Percentiles rank a stretch among this genome's conserved stretches.
Conservation (phyloP, 1,139 yeast species). For the Blastobotrys arbuscula region DNA sequence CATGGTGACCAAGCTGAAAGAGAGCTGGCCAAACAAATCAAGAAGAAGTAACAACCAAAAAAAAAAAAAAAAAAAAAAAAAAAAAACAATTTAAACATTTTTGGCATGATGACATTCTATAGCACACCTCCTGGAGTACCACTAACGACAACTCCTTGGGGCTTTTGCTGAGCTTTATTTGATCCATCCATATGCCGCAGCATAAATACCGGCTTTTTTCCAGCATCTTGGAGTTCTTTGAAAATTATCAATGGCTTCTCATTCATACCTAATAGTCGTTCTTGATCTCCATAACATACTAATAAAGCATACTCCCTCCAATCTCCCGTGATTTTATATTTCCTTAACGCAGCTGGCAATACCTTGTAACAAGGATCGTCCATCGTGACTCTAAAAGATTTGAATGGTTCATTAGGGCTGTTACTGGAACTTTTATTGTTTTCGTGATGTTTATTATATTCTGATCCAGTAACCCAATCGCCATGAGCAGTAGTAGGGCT, state of each 20-base stretch:
- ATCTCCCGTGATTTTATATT: slow-evolving; percentile 76
- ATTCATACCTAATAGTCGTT: slow-evolving; percentile 72
- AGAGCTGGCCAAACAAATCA: slow-evolving; percentile 64
- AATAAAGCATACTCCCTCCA: slow-evolving; percentile 88
- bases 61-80: neutral
- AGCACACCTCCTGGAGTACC: slow-evolving; percentile 36
- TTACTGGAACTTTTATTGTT: neutral
- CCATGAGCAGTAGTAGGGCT: slow-evolving; percentile 6
- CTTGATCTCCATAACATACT: slow-evolving; percentile 87
- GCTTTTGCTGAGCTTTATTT: slow-evolving; percentile 7
- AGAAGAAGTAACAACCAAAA: neutral
- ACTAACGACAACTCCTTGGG: slow-evolving; percentile 27
- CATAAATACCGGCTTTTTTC: slow-evolving; percentile 91
- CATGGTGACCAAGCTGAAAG: slow-evolving; percentile 86
- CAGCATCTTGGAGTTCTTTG: slow-evolving; percentile 79
- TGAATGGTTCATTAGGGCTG: slow-evolving; percentile 55
- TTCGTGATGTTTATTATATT: slow-evolving; percentile 1
- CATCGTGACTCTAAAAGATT: slow-evolving; percentile 79
- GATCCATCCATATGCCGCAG: slow-evolving; percentile 62
- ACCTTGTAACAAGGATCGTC: slow-evolving; percentile 92
- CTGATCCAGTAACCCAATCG: slow-evolving; percentile 2
- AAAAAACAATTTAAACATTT: neutral
- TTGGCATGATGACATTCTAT: no score
- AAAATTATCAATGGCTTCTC: slow-evolving; percentile 89
- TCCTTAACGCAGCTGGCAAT: slow-evolving; percentile 80